Percentiles rank a stretch among this genome's conserved stretches.
These are phyloP conservation scores for Trametes punicea DNA, from an alignment of 768 basidiomycete species.

Conservation along the genomic window DNA sequence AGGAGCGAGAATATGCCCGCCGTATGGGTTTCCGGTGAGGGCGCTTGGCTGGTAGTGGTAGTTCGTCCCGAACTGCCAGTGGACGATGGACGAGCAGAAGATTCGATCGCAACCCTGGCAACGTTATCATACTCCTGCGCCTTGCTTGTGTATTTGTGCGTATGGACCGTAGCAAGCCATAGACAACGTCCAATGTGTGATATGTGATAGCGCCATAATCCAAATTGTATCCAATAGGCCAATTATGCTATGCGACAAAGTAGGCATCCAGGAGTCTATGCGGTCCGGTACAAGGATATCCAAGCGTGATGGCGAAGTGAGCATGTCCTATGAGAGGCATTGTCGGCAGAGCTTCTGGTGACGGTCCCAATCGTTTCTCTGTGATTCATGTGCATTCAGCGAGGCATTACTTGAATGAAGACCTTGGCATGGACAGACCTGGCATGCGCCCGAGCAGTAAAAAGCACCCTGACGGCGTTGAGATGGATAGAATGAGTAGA, in stretches of 20 bases:
- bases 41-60: not conserved
- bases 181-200: too few relatives aligned
- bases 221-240: too few relatives aligned
- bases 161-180: too few relatives aligned
- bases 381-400: not conserved
- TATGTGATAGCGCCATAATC: too few relatives aligned
- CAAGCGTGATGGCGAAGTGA: not conserved
- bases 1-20: conserved; percentile 83
- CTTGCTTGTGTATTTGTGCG: too few relatives aligned
- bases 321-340: not conserved
- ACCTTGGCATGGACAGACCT: not conserved
- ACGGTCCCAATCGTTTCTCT: conserved; percentile 10
- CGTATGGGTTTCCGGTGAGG: conserved; percentile 78
- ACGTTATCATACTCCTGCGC: too few relatives aligned
- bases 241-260: too few relatives aligned
- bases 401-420: not conserved
- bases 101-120: too few relatives aligned
- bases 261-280: not conserved
- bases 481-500: not conserved
- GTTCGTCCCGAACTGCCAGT: not conserved
- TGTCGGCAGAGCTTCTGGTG: conserved; percentile 8
- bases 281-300: not conserved
- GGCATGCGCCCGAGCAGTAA: conserved; percentile 17
- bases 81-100: too few relatives aligned
- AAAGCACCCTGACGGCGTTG: conserved; percentile 1